These are phyloP conservation scores for Kalanchoe fedtschenkoi DNA, from an alignment of 164 flowering plant genomes.

Conservation along the genomic window DNA sequence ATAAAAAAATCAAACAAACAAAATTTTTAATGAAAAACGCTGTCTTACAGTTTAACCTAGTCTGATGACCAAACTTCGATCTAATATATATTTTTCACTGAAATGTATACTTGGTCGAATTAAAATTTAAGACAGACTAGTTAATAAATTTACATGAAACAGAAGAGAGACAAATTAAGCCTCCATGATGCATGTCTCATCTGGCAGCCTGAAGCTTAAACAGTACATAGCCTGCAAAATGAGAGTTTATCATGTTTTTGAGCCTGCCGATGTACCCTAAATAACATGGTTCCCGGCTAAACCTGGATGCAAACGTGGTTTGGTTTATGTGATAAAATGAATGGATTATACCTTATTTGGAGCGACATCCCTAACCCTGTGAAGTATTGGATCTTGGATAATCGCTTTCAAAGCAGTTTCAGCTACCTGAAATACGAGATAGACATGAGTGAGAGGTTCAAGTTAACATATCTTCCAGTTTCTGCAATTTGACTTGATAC, in stretches of 20 bases:
- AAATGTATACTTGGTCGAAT: too few relatives aligned
- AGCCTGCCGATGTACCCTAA: neutral
- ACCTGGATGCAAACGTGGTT: neutral
- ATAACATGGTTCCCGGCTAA: neutral
- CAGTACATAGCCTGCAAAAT: conserved; percentile 81
- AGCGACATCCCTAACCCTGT: conserved; percentile 89
- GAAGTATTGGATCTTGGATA: conserved; percentile 51
- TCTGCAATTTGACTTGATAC: too few relatives aligned
- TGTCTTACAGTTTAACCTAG: too few relatives aligned
- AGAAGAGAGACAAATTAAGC: too few relatives aligned
- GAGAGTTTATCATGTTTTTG: neutral
- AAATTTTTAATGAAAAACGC: too few relatives aligned
- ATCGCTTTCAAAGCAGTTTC: conserved; percentile 51
- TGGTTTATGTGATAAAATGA: neutral
- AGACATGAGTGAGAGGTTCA: neutral
- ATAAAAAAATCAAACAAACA: too few relatives aligned
- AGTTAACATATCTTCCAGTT: neutral
- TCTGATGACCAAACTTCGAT: too few relatives aligned
- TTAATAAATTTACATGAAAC: too few relatives aligned
- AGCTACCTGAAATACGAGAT: conserved; percentile 45
- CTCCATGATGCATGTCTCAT: too few relatives aligned
- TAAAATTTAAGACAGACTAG: too few relatives aligned
- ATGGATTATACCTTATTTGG: conserved; percentile 70
- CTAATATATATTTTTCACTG: too few relatives aligned
- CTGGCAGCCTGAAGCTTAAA: conserved; percentile 76